Base-by-base conservation (phyloP, 345 rosid genomes). In the Pistacia atlantica region DNA sequence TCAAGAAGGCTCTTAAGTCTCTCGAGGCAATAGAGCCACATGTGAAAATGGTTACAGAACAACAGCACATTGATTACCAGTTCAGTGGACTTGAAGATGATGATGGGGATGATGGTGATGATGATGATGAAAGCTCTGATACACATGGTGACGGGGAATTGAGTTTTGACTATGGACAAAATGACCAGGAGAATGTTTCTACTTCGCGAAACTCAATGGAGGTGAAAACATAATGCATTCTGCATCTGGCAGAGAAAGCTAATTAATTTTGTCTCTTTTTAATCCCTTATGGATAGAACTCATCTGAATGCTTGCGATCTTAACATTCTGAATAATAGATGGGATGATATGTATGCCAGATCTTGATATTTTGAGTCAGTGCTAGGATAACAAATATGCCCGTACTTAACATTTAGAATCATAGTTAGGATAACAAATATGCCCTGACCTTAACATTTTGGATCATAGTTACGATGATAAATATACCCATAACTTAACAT, bases 1-100 rank as follows among this genome's bases (percentile, higher is more conserved):
- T 96, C 80, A 90, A 84, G 85, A 96, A 94, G 81, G 97, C 93
- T 73, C 85, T 93, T 67, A 86, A 78, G 80, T 89, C 92, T 71
- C 97, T 96, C 75, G 98, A 94, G 85, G 89, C 80, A 49, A 86
- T 92, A 75, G 97, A 96, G 77, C 97, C 95, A 20, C 88, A 88
- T 77, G 91, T 96, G 67, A 89, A 86, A 80, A 55, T 69, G 77
- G 85, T 96, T 64, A 67, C 94, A 33, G 89, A 85, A 81, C 85
- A 89, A 65, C 94, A 91, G 71, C 98, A 94, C 78, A 93, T 96
- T 73, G 97, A 94, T 81, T 94, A 92, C 89, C 93, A 90, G 77
- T 92, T 96, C 80, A 79, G 83, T 42, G 94, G 88, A 79, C 89
- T 92, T 79, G 94, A 92, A 76, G 97, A 96, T 79, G 88, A 85